Conservation (phyloP, 352 stramenopile species). For the Phytopythium litorale region DNA sequence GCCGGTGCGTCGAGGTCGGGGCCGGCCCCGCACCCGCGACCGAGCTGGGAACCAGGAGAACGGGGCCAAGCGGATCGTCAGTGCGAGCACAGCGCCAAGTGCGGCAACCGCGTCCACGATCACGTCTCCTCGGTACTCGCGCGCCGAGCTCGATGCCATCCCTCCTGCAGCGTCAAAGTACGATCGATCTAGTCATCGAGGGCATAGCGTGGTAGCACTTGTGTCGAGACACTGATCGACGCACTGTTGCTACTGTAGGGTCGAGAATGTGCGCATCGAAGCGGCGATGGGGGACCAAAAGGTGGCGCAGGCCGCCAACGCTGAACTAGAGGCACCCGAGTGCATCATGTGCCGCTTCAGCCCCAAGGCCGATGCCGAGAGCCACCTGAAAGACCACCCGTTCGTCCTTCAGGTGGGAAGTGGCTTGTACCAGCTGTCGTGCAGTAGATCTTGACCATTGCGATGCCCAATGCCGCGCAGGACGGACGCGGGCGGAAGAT, state of each 20-base stretch:
- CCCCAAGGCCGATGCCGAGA: slow-evolving; percentile 11
- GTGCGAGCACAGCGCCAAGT: neutral
- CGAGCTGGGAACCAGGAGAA: neutral
- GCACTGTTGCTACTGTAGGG: neutral
- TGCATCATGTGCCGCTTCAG: slow-evolving; percentile 50
- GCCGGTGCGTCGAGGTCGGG: neutral
- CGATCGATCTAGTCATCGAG: neutral
- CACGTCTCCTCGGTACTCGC: slow-evolving; percentile 1
- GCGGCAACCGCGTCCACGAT: neutral
- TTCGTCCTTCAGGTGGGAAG: slow-evolving; percentile 62
- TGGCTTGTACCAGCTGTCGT: neutral
- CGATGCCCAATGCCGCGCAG: slow-evolving; percentile 12
- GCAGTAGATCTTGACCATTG: neutral
- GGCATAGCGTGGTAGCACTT: neutral
- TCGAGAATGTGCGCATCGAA: neutral
- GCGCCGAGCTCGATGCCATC: slow-evolving; percentile 2
- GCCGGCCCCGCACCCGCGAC: neutral
- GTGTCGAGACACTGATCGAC: neutral
- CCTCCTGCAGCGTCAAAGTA: slow-evolving; percentile 1
- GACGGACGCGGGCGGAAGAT: slow-evolving; percentile 45
- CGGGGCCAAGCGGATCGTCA: neutral
- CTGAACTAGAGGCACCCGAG: neutral
- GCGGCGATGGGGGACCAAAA: neutral
- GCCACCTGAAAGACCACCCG: slow-evolving; percentile 49
- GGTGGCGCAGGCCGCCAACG: neutral